Conservation (phyloP, 2,329 filamentous ascomycete species). For the Hypoxylon sp. region DNA sequence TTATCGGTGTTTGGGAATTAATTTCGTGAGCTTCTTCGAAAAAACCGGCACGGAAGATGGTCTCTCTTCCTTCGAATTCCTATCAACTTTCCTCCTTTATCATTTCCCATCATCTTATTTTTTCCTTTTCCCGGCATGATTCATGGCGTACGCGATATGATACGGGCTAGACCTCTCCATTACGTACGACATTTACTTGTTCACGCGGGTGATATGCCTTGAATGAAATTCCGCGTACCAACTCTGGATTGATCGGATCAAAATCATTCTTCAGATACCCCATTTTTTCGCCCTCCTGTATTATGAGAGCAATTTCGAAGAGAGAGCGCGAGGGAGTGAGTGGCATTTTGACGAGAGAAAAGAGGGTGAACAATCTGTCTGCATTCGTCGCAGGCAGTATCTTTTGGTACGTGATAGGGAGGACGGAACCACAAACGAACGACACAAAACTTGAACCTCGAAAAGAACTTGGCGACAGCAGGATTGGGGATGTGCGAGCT, state of each 20-base stretch:
- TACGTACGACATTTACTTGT: constrained; percentile 32
- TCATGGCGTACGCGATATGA: constrained; percentile 45
- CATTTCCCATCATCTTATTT: constrained; percentile 19
- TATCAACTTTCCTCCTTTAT: constrained; percentile 26
- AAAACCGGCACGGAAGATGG: constrained; percentile 6
- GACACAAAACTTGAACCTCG: constrained; percentile 20
- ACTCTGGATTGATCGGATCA: constrained; percentile 34
- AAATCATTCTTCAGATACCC: constrained; percentile 37
- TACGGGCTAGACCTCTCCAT: constrained; percentile 41
- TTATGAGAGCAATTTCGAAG: constrained; percentile 27
- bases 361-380: constrained; percentile 11
- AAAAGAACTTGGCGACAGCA: constrained; percentile 18
- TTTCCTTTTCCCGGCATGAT: constrained; percentile 41
- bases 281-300: constrained; percentile 34
- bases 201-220: constrained; percentile 18
- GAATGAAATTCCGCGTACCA: constrained; percentile 21
- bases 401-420: constrained; percentile 8
- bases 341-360: constrained; percentile 31
- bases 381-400: constrained; percentile 14
- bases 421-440: constrained; percentile 29
- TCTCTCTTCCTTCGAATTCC: constrained; percentile 4
- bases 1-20: constrained; percentile 9
- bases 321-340: constrained; percentile 30
- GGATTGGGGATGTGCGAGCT: constrained; percentile 5
- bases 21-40: constrained; percentile 3